Base-by-base conservation (phyloP, 495 filamentous ascomycete species). In the Xylaria scruposa region DNA sequence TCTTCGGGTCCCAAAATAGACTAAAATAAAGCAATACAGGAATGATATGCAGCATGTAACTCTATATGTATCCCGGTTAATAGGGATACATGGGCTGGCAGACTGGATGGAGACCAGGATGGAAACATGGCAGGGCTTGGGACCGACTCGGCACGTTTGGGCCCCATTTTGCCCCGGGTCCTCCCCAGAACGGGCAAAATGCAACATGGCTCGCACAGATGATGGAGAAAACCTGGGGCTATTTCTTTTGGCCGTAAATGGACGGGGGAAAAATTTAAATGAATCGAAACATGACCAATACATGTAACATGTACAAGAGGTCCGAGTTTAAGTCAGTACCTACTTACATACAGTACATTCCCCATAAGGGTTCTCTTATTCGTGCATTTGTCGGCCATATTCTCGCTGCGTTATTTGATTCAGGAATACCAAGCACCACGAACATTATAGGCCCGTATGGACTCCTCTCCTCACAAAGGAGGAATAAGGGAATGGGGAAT, bases 211-310 rank as follows among this genome's bases (percentile, higher is more conserved):
- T 36, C 42, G 46, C 29, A 38, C 58, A 44, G 26, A 58, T 68
- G 26, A 58, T 68, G 68, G 58, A 58, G 68, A 70, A 70, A 70
- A 70, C 68, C 68, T 70, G 68, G 68, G 68, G 68, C 67, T 70
- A 17, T 70, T 62, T 70, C 68, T 53, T 60, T 61, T 69, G 67
- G 67, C 42, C 13, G 54, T 47, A 46, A 31, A 54, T 67, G 46
- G 47, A 53, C 29, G 26, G 42, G 17, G 49, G 9, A 26, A 65
- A 47, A 47, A 36, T 10, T 68, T n/a, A 68, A 46, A 60, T 60
- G 42, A 46, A 7, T 42, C 33, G 47, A 36, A 59, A 54, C 29
- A 69, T 29, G 26, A 33, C 26, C 38, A 46, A 59, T 58, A 40
- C 21, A 38, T 40, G 65, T 31, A 38, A 38, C 36, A 58, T 13